Evolutionary conservation across 23 red algal genomes (phyloP).

Genomic region (Gracilaria caudata): DNA sequence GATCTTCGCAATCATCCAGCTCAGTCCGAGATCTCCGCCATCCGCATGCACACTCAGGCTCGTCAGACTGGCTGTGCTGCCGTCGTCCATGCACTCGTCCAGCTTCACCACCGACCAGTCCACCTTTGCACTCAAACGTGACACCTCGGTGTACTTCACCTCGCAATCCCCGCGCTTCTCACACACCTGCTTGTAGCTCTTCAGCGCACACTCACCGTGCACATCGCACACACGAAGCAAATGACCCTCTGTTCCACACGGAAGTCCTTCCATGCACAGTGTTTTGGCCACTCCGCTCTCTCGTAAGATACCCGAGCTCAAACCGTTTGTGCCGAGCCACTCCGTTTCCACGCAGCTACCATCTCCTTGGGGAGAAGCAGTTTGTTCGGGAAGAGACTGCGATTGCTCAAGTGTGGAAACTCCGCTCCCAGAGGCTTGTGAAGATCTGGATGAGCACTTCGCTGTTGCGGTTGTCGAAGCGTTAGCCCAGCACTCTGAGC

Average conservation of each 20-base stretch:
- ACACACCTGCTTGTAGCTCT: background rate
- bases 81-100: background rate
- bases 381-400: too few species aligned
- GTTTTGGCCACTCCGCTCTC: background rate
- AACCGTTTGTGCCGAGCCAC: background rate
- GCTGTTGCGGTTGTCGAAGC: too few species aligned
- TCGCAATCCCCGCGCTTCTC: background rate
- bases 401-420: too few species aligned
- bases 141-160: background rate
- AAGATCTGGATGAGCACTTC: too few species aligned
- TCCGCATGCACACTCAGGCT: background rate
- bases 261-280: background rate
- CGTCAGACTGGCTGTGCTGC: background rate
- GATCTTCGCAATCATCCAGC: too few species aligned
- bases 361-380: too few species aligned
- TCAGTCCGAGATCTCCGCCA: too few species aligned
- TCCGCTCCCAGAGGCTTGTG: too few species aligned
- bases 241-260: conserved; percentile 7
- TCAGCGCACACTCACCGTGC: background rate
- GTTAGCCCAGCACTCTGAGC: too few species aligned
- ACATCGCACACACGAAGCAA: background rate
- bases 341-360: background rate
- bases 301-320: too few species aligned
- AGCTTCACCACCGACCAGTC: background rate
- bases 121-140: background rate